Evolutionary conservation across 176 grass and related monocot species (phyloP).

Genomic region (Avena sativa): DNA sequence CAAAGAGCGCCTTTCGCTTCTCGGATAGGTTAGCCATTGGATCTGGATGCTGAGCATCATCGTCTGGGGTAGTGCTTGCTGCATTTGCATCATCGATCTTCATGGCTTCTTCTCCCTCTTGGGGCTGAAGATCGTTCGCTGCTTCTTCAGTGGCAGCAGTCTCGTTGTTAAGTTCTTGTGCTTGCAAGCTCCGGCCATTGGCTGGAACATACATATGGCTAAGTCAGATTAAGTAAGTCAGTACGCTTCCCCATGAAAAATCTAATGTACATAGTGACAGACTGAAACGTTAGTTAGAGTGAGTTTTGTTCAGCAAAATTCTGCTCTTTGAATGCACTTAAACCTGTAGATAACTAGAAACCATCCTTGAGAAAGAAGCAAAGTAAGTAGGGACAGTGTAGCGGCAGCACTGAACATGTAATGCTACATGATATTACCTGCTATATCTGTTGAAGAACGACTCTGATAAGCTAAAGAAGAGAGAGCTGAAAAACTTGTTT

Average conservation of each 20-base stretch:
- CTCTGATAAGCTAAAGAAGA: not conserved
- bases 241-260: slow-evolving; percentile 41
- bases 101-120: slow-evolving; percentile 36
- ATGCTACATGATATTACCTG: not conserved
- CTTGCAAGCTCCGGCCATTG: slow-evolving; percentile 64
- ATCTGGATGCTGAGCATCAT: slow-evolving; percentile 48
- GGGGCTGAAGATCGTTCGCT: slow-evolving; percentile 15
- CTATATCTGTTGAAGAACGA: slow-evolving; percentile 3
- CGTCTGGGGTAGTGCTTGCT: not conserved
- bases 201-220: slow-evolving; percentile 57
- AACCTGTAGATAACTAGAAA: not conserved
- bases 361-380: slow-evolving; percentile 33
- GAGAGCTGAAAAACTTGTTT: not conserved
- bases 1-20: slow-evolving; percentile 84
- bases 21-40: slow-evolving; percentile 65
- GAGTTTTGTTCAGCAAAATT: not conserved
- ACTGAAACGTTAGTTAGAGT: not conserved
- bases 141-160: not conserved
- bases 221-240: slow-evolving; percentile 45
- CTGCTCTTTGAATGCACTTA: not conserved
- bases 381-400: slow-evolving; percentile 7
- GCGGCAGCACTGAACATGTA: not conserved
- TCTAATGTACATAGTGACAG: slow-evolving; percentile 28
- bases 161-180: slow-evolving; percentile 48
- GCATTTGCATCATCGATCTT: slow-evolving; percentile 45